These are phyloP conservation scores for Serendipita sp. DNA, from an alignment of 1,284 basidiomycete genomes.

Conservation along the genomic window DNA sequence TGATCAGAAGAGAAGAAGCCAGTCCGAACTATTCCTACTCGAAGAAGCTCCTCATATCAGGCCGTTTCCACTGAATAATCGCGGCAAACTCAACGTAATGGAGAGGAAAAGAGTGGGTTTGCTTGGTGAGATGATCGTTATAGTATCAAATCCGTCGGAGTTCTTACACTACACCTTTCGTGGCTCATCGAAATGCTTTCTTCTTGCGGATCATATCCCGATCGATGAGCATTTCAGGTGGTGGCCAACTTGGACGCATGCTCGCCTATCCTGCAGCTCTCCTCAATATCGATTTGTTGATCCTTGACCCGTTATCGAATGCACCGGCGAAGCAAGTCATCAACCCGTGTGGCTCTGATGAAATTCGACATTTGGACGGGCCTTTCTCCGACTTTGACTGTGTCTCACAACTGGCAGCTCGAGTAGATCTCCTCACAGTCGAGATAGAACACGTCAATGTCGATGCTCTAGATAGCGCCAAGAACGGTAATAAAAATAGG, in stretches of 20 bases:
- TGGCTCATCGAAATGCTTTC: background rate
- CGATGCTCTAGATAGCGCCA: conserved; percentile 55
- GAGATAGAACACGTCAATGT: conserved; percentile 98
- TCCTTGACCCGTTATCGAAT: conserved; percentile 71
- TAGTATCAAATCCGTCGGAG: background rate
- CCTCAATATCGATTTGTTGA: conserved; percentile 74
- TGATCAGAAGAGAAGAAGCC: background rate
- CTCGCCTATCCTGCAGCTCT: conserved; percentile 82
- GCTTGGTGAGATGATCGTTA: background rate
- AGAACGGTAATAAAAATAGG: conserved; percentile 26
- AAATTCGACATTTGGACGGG: conserved; percentile 65
- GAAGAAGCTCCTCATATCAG: background rate
- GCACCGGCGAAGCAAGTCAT: conserved; percentile 88
- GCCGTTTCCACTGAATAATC: background rate
- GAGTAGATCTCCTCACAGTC: conserved; percentile 84
- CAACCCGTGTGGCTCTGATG: conserved; percentile 32
- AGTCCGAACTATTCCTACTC: background rate
- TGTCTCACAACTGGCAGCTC: conserved; percentile 66
- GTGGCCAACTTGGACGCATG: conserved; percentile 97
- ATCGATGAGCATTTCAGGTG: conserved; percentile 40
- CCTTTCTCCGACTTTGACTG: conserved; percentile 73
- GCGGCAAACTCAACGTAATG: background rate
- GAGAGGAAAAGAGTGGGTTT: conserved; percentile 5
- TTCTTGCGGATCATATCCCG: background rate
- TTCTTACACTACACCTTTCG: background rate